Evolutionary conservation across 805 yeast species (phyloP).

Genomic region (Starmerella apis): DNA sequence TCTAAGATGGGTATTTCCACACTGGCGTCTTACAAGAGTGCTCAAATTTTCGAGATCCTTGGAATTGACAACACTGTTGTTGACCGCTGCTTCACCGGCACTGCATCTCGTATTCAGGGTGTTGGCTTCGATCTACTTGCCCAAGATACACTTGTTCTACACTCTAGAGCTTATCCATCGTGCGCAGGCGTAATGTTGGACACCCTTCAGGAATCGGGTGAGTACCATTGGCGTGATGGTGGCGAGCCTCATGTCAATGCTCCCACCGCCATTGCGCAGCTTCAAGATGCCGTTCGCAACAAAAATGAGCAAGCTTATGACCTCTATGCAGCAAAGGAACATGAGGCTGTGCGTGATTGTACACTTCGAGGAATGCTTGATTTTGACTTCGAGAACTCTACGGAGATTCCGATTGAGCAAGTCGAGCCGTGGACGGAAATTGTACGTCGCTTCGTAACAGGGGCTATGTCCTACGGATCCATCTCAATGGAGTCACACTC

Average conservation of each 20-base stretch:
- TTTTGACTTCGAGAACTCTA: conserved; percentile 63
- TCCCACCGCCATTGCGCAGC: conserved; percentile 86
- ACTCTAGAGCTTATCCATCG: conserved; percentile 81
- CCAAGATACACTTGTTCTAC: conserved; percentile 89
- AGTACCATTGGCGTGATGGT: conserved; percentile 97
- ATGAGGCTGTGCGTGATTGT: conserved; percentile 84
- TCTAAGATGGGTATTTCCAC: conserved; percentile 99
- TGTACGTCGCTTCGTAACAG: conserved; percentile 94
- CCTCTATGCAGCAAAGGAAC: conserved; percentile 77
- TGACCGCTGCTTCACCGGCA: conserved; percentile 92
- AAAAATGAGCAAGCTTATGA: conserved; percentile 90
- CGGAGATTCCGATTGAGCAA: conserved; percentile 85
- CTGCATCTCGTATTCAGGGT: conserved; percentile 95
- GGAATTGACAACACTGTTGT: conserved; percentile 93
- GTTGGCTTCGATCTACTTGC: conserved; percentile 91
- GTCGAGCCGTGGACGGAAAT: conserved; percentile 99
- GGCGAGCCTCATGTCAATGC: conserved; percentile 93
- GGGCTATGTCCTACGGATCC: conserved; percentile 99
- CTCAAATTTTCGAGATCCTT: conserved; percentile 93
- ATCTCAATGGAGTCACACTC: conserved; percentile 98
- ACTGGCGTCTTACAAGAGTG: conserved; percentile 96
- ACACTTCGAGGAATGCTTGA: conserved; percentile 90
- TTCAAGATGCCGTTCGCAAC: conserved; percentile 97
- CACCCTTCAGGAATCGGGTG: conserved; percentile 88
- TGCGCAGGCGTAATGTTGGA: conserved; percentile 60